Base-by-base conservation (phyloP, 306 rosid genomes). In the Biancaea sappan region DNA sequence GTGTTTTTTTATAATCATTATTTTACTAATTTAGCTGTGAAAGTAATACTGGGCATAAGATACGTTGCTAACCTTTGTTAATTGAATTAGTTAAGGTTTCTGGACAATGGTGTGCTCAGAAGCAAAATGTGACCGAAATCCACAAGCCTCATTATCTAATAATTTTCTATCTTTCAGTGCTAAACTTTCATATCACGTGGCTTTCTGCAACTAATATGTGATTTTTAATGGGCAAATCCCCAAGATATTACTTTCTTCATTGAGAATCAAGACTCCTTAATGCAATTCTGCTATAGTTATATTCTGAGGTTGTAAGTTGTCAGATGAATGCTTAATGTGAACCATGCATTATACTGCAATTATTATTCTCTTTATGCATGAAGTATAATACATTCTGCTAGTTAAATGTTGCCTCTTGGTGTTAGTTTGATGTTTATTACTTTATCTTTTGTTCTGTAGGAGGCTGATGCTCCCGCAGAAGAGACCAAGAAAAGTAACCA, bases 401-500 rank as follows among this genome's bases (percentile, higher is more conserved):
- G 41, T 3, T 46, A 43, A 3, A 38, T 6, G 43, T 76, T 64
- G 19, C 21, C 47, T 38, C 6, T 1, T 22, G 7, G 6, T 0
- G 2, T 5, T n/a, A 65, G 14, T 43, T 6, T 72, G 47, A 46
- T 24, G 54, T 18, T 9, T 18, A 7, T 57, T 16, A 25, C 10
- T 35, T 24, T 25, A 66, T 35, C 12, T 8, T 44, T 14, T 41
- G 4, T 29, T 61, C 28, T 76, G 64, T 43, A 84, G 87, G 85
- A 84, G 54, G 78, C 63, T 43, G 85, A 80, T 10, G 82, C 71
- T 37, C 19, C 75, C 16, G 71, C 60, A 0, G 87, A 80, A 64
- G 87, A 84, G 31, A 12, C 70, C 25, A 80, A 84, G 65, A 84
- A 84, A 74, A 84, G 87, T 72, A 80, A 80, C 7, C 85, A 73